phyloP scores from a whole-genome alignment of 371 early-diverging fungal genomes.

The Homolaphlyctis polyrhiza region DNA sequence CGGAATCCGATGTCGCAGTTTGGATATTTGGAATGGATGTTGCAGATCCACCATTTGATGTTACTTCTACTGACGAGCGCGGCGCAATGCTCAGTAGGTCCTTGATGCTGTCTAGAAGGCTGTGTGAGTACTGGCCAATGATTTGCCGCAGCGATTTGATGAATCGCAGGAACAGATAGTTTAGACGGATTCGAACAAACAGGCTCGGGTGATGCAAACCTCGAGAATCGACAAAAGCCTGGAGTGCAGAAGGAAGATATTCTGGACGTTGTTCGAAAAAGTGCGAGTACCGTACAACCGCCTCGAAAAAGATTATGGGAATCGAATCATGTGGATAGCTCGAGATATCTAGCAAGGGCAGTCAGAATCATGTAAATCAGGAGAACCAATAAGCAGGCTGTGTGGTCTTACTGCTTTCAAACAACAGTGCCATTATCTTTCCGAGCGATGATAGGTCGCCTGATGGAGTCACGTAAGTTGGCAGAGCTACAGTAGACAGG shows the following conservation, averaged over 20 bases:
- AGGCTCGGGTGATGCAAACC: constrained; percentile 73
- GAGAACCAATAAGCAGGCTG: background rate
- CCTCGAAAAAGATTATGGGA: constrained; percentile 72
- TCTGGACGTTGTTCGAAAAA: constrained; percentile 70
- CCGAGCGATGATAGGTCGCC: constrained; percentile 54
- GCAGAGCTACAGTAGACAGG: background rate
- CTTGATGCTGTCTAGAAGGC: constrained; percentile 59
- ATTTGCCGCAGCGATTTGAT: constrained; percentile 65
- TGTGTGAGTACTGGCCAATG: constrained; percentile 60
- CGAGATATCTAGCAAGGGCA: constrained; percentile 50
- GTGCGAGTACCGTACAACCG: constrained; percentile 63
- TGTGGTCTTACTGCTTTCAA: constrained; percentile 49
- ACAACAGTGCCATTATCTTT: constrained; percentile 67
- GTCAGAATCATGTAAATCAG: constrained; percentile 19
- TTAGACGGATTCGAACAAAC: constrained; percentile 72
- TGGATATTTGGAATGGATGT: background rate
- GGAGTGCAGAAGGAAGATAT: constrained; percentile 63
- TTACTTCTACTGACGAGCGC: constrained; percentile 40
- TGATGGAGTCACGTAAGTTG: background rate
- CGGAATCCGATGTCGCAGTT: background rate
- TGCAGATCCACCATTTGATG: background rate
- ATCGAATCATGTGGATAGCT: constrained; percentile 78
- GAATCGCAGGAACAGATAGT: constrained; percentile 88
- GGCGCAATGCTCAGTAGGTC: constrained; percentile 71
- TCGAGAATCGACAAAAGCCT: constrained; percentile 69